Evolutionary conservation across 2,329 filamentous ascomycete genomes (phyloP), one percentile per base, ranked within the genome.

Genomic region (Mollisia scopiformis): DNA sequence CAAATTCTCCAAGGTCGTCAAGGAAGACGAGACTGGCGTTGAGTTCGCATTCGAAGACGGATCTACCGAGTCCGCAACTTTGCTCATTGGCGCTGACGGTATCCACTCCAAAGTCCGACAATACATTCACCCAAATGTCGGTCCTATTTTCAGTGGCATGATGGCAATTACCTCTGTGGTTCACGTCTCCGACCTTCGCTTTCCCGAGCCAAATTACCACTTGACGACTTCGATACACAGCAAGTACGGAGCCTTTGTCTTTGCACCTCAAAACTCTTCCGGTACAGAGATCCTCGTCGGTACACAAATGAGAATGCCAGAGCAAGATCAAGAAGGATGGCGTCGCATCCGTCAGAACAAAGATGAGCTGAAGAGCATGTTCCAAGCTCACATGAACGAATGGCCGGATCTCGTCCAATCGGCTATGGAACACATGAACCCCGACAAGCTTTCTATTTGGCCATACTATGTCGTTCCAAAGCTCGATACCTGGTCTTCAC

Each of bases 71-170:
- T 70, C 66, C 0, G 80, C 82, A 0, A 65, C 73, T 2, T 68
- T 84, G 13, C 77, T 88, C 0, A 74, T 87, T 16, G 85, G 84
- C 0, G 82, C 83, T 0, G 85, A 88, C 60, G 85, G 85, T 1
- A 87, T 88, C 53, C 82, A 87, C 68, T 86, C 84, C 0, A 75
- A 73, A 0, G 81, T 87, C 0, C 78, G 84, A 2, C 76, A 73
- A 3, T 79, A 84, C 43, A 73, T 88, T 0, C 76, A 81, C 49
- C 81, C 83, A 0, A 75, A 79, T 0, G 65, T 82, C 1, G 69
- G 77, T 33, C 80, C 85, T 1, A 75, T 73, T 1, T 87, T 84
- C 66, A 80, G 79, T 1, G 80, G 80, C 35, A 78, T 81, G 71
- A 71, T 74, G 11, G 78, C 75, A 8, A 72, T 82, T 23, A 67